These are phyloP conservation scores for Fusarium sulawesiense DNA, from an alignment of 2,329 filamentous ascomycete species.

Conservation along the genomic window DNA sequence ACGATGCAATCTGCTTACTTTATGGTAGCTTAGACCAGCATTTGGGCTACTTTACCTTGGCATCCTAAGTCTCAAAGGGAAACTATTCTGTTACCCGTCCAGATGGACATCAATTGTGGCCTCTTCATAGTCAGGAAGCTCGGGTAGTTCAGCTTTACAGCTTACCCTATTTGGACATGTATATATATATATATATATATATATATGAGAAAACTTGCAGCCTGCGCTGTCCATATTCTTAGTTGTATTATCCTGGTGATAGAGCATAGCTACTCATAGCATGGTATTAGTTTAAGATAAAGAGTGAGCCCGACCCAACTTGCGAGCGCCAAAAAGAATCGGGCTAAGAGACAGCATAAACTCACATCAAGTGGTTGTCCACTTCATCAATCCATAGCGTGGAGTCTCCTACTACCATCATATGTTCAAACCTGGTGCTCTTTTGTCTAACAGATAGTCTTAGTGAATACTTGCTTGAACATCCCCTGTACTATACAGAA, in stretches of 20 bases:
- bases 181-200: too few relatives aligned
- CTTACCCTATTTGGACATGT: not conserved
- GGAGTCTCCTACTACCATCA: not conserved
- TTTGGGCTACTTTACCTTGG: not conserved
- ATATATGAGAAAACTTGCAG: not conserved
- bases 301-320: not conserved
- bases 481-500: not conserved
- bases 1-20: not conserved
- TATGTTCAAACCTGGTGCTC: not conserved
- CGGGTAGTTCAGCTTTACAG: not conserved
- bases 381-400: not conserved
- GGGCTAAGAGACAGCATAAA: not conserved
- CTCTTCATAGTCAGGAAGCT: not conserved
- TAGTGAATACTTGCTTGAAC: not conserved
- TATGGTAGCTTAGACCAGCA: not conserved
- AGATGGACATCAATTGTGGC: not conserved
- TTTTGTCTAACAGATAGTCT: not conserved
- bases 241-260: not conserved
- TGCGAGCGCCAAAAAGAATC: not conserved
- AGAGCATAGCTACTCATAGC: not conserved
- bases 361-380: not conserved
- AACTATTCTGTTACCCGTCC: not conserved
- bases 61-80: not conserved
- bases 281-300: not conserved
- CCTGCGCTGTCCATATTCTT: not conserved